A percentile compares a stretch with the other conserved stretches of the same genome.
Conservation (phyloP, 2,329 filamentous ascomycete genomes). For the Raffaelea albimanens region DNA sequence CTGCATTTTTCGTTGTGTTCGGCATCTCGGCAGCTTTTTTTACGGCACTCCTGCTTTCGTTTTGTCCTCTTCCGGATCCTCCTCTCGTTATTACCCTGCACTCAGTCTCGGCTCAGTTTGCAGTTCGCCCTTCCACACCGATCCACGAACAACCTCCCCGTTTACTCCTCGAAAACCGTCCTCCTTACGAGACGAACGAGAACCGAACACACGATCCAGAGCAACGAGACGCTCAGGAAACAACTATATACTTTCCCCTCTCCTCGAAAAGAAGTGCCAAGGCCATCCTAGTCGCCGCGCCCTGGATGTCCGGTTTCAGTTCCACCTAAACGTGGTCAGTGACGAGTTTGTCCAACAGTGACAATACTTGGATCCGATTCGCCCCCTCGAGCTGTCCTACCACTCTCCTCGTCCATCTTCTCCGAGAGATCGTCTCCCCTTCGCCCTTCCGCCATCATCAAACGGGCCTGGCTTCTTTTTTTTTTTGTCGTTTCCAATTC, state of each 20-base stretch:
- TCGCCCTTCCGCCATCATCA: neutral
- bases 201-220: too few species aligned
- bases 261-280: too few species aligned
- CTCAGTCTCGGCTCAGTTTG: constrained; percentile 5
- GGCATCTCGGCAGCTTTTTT: neutral
- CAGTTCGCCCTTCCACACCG: neutral
- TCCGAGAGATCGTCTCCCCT: too few species aligned
- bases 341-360: constrained; percentile 8
- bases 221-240: too few species aligned
- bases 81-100: neutral
- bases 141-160: neutral
- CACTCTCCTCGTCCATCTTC: neutral
- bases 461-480: neutral
- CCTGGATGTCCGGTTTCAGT: constrained; percentile 5
- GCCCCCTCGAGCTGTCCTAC: constrained; percentile 7
- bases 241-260: too few species aligned
- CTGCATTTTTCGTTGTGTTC: neutral
- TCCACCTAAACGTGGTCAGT: constrained; percentile 7
- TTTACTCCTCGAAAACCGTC: too few species aligned
- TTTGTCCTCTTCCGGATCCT: neutral
- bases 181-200: too few species aligned
- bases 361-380: neutral
- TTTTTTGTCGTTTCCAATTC: neutral
- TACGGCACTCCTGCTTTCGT: neutral
- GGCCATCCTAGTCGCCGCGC: neutral